Conservation (phyloP, 108 stramenopile species). For the Conticribra weissflogii region DNA sequence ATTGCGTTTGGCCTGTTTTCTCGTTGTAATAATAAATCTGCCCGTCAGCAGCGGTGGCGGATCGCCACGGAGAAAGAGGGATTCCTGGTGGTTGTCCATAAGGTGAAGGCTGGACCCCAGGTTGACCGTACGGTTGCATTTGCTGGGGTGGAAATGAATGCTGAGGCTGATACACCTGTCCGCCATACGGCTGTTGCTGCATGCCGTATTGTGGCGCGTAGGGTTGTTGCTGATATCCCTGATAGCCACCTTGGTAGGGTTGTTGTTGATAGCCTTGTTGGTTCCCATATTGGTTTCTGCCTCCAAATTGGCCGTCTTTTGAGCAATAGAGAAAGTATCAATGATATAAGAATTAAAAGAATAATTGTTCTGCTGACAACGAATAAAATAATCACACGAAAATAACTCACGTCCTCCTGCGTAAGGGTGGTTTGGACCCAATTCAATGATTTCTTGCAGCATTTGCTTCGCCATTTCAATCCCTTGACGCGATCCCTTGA, state of each 20-base stretch:
- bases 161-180: conserved; percentile 51
- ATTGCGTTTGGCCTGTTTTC: conserved; percentile 80
- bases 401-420: conserved; percentile 67
- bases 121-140: conserved; percentile 15
- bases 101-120: conserved; percentile 6
- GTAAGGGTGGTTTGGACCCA: conserved; percentile 87
- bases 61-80: conserved; percentile 63
- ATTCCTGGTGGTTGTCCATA: conserved; percentile 25
- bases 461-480: conserved; percentile 86
- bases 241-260: conserved; percentile 34
- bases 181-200: conserved; percentile 45
- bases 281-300: conserved; percentile 43
- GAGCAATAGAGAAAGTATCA: no score
- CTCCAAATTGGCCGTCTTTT: conserved; percentile 53
- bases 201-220: conserved; percentile 44
- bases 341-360: no score
- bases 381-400: no score
- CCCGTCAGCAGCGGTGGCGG: conserved; percentile 73
- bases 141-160: conserved; percentile 49
- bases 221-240: conserved; percentile 46
- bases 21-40: conserved; percentile 93
- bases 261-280: conserved; percentile 46
- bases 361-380: no score
- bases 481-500: conserved; percentile 74
- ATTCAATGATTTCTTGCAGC: conserved; percentile 85